Percentiles rank a stretch among this genome's conserved stretches.
phyloP scores from a whole-genome alignment of 1,139 yeast genomes.

The Blastobotrys persicus region DNA sequence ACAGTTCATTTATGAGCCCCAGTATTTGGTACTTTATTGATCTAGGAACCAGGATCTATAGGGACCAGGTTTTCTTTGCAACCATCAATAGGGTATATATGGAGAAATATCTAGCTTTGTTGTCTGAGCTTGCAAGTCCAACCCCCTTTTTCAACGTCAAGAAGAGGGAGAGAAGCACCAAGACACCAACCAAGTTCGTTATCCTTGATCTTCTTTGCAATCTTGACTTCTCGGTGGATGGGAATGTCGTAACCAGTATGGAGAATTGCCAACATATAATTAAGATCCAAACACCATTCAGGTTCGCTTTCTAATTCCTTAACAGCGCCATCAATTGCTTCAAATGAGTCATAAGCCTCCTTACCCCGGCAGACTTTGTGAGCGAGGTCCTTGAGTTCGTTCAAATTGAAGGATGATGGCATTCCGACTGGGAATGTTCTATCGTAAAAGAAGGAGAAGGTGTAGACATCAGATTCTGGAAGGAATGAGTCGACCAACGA shows the following conservation, averaged over 20 bases:
- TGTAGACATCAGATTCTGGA: constrained; percentile 68
- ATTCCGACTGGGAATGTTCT: constrained; percentile 90
- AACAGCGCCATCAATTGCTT: constrained; percentile 61
- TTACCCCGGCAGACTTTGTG: constrained; percentile 83
- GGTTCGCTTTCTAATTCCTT: constrained; percentile 71
- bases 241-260: constrained; percentile 97
- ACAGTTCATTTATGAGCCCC: too few relatives aligned
- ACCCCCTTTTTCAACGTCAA: constrained; percentile 56
- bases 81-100: not conserved
- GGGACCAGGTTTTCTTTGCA: not conserved
- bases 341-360: constrained; percentile 62
- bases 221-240: constrained; percentile 78
- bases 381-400: constrained; percentile 80
- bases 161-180: constrained; percentile 91
- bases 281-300: constrained; percentile 89
- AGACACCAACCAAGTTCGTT: constrained; percentile 98
- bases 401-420: constrained; percentile 84
- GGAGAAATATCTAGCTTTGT: not conserved
- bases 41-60: too few relatives aligned
- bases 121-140: constrained; percentile 58
- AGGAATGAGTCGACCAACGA: constrained; percentile 74
- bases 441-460: constrained; percentile 93
- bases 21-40: too few relatives aligned
- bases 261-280: constrained; percentile 83
- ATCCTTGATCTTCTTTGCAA: constrained; percentile 83